phyloP scores from a whole-genome alignment of 2,329 filamentous ascomycete species.

The Xylaria digitata region DNA sequence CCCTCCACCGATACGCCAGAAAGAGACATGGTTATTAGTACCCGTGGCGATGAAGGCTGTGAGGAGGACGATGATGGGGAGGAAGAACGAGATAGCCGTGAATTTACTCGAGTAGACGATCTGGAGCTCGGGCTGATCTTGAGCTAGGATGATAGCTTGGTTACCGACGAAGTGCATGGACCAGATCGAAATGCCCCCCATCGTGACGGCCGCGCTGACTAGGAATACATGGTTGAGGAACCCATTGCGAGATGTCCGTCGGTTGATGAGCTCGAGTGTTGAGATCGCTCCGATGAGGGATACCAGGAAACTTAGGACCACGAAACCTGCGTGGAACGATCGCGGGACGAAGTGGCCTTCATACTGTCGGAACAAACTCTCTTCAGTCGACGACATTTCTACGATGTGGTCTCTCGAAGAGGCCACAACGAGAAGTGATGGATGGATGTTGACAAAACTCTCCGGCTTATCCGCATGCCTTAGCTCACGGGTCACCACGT shows the following conservation, averaged over 20 bases:
- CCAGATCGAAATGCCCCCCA: constrained; percentile 81
- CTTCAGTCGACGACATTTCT: constrained; percentile 45
- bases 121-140: constrained; percentile 72
- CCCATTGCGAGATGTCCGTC: constrained; percentile 76
- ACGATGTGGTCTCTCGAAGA: not conserved
- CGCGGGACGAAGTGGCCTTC: constrained; percentile 60
- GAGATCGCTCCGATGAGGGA: constrained; percentile 82
- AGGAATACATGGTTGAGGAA: constrained; percentile 75
- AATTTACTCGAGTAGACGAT: constrained; percentile 78
- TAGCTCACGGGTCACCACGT: not conserved
- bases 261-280: constrained; percentile 83
- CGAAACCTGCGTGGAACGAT: constrained; percentile 68
- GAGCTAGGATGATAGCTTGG: constrained; percentile 76
- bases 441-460: constrained; percentile 1
- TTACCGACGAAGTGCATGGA: constrained; percentile 88
- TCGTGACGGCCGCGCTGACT: constrained; percentile 71
- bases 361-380: constrained; percentile 55
- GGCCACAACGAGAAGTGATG: constrained; percentile 2
- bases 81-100: constrained; percentile 81
- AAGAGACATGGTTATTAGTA: constrained; percentile 66
- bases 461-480: constrained; percentile 1
- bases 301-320: constrained; percentile 79
- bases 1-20: constrained; percentile 69
- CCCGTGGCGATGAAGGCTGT: constrained; percentile 78
- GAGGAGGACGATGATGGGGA: constrained; percentile 80